Evolutionary conservation across 2,329 filamentous ascomycete genomes (phyloP).

Genomic region (Amauroascus niger): DNA sequence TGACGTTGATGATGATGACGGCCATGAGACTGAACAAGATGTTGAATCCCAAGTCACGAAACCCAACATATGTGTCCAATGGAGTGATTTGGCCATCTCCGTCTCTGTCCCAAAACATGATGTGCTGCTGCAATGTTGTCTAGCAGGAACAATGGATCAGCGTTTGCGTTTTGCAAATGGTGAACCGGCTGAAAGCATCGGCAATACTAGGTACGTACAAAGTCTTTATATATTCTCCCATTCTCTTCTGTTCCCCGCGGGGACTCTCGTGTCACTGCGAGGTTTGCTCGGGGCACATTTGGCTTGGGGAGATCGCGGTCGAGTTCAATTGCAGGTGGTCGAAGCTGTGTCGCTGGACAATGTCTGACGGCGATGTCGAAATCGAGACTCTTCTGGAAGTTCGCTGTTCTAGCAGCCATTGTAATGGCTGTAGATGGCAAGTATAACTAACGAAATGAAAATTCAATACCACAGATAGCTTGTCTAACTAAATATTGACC

Average conservation of each 20-base stretch:
- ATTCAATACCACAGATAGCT: neutral
- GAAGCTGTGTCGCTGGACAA: constrained; percentile 7
- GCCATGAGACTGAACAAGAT: constrained; percentile 37
- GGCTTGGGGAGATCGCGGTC: neutral
- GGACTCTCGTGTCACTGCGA: constrained; percentile 1
- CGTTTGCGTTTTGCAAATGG: constrained; percentile 20
- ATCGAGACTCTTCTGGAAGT: neutral
- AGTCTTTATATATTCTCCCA: neutral
- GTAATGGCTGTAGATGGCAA: neutral
- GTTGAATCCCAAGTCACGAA: constrained; percentile 40
- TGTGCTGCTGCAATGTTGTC: constrained; percentile 42
- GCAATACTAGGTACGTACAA: neutral
- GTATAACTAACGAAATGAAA: neutral
- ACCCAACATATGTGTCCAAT: constrained; percentile 42
- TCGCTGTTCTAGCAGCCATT: neutral
- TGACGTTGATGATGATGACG: constrained; percentile 41
- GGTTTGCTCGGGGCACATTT: neutral
- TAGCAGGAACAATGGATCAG: constrained; percentile 21
- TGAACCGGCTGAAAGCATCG: neutral
- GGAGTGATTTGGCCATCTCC: constrained; percentile 47
- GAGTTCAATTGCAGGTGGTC: constrained; percentile 1
- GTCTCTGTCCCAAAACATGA: constrained; percentile 45
- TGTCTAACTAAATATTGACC: too few relatives aligned
- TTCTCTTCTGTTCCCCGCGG: neutral
- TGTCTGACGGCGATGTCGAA: neutral